Evolutionary conservation across 225 moss, liverwort and hornwort genomes (phyloP).

Genomic region (Lunularia cruciata): DNA sequence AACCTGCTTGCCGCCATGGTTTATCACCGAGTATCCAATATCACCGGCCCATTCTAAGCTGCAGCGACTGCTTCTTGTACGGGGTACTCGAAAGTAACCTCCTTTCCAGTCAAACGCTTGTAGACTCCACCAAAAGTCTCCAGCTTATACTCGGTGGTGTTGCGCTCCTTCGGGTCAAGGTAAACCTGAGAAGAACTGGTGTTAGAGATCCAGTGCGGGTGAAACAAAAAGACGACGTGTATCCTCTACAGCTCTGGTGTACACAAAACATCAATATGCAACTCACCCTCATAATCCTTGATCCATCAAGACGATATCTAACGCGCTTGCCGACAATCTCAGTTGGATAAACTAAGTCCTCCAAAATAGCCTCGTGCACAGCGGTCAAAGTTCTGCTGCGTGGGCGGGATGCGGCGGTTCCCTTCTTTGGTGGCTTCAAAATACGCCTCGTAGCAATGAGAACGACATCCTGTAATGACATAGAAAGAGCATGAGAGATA

Average conservation of each 20-base stretch:
- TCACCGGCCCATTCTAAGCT: constrained; percentile 24
- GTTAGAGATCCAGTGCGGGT: not conserved
- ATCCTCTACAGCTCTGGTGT: not conserved
- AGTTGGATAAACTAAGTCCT: constrained; percentile 85
- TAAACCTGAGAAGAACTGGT: constrained; percentile 35
- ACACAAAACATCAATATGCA: not conserved
- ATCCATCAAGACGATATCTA: constrained; percentile 81
- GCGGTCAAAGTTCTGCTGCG: constrained; percentile 93
- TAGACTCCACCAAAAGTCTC: constrained; percentile 84
- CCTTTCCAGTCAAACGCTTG: constrained; percentile 90
- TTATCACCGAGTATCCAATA: not conserved
- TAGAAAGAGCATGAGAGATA: not conserved
- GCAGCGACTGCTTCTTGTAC: constrained; percentile 64
- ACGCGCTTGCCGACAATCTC: constrained; percentile 91
- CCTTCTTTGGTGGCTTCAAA: constrained; percentile 90
- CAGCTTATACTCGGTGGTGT: constrained; percentile 85
- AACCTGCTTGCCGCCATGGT: constrained; percentile 9
- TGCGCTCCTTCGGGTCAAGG: constrained; percentile 87
- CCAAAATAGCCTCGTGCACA: constrained; percentile 92
- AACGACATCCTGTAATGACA: constrained; percentile 79
- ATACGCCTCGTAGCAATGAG: constrained; percentile 89
- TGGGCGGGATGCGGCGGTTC: constrained; percentile 77
- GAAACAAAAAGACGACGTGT: not conserved
- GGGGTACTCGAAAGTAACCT: constrained; percentile 89
- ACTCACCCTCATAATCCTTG: constrained; percentile 76